phyloP scores from a whole-genome alignment of 163 green algal species.

The Trebouxiophyceae sp. region DNA sequence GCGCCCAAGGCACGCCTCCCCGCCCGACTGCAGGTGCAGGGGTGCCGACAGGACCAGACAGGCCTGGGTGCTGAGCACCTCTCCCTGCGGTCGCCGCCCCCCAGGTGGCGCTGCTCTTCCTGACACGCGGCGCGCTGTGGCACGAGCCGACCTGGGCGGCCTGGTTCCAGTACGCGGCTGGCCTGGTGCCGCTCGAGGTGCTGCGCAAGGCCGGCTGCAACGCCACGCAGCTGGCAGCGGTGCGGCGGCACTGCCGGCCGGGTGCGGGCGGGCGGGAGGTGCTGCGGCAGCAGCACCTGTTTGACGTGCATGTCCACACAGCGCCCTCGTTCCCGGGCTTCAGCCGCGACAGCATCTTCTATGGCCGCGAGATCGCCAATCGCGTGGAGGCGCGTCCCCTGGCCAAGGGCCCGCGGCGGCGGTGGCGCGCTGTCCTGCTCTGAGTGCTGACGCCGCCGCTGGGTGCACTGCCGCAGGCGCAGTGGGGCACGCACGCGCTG shows the following conservation, averaged over 20 bases:
- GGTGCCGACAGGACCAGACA: too few relatives aligned
- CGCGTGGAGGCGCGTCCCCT: conserved; percentile 8
- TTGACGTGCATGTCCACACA: conserved; percentile 27
- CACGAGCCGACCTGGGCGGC: conserved; percentile 5
- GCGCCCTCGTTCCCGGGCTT: conserved; percentile 15
- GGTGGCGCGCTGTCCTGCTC: background rate
- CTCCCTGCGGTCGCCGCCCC: too few relatives aligned
- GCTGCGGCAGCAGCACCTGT: conserved; percentile 23
- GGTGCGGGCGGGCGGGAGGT: conserved; percentile 3
- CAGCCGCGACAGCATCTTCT: conserved; percentile 20
- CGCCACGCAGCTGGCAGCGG: conserved; percentile 1
- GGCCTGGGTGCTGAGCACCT: too few relatives aligned
- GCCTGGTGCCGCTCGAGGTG: conserved; percentile 3
- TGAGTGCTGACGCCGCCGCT: background rate
- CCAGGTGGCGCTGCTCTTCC: conserved; percentile 34
- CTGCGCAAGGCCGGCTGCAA: background rate
- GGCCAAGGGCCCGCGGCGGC: background rate
- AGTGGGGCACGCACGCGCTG: conserved; percentile 24
- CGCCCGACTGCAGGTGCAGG: too few relatives aligned
- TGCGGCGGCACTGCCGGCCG: conserved; percentile 7
- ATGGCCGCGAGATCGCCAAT: conserved; percentile 5
- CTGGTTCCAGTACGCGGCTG: conserved; percentile 1
- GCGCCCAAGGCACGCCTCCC: too few relatives aligned
- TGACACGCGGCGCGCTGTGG: conserved; percentile 20
- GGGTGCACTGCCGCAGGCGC: conserved; percentile 2